Evolutionary conservation across 2,329 filamentous ascomycete species (phyloP), one percentile per base, ranked within the genome.

Genomic region (Mollisiaceae sp.): DNA sequence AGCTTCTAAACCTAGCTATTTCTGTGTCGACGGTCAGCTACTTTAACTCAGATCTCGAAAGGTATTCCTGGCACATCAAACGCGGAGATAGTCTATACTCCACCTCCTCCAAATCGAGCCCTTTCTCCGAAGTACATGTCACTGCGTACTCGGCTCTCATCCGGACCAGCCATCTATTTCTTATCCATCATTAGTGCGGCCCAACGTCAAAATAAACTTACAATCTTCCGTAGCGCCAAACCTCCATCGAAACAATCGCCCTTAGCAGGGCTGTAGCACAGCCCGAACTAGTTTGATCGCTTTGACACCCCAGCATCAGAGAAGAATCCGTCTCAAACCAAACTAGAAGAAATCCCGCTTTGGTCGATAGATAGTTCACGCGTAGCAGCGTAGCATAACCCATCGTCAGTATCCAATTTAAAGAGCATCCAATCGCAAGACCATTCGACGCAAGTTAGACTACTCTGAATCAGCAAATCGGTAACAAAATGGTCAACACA

Each of bases 401-500:
- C 32, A 27, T 36, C 43, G n/a, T 36, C 59, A 43, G 8, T 52
- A 38, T 50, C 32, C 14, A 15, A 43, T 24, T 57, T 45, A 50
- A 43, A 60, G 41, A 22, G 58, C n/a, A 45, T 59, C 50, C 59
- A 66, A 62, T 60, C 62, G 61, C 63, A 63, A 60, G 54, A 24
- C 14, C 56, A 36, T 36, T 57, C n/a, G 41, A 24, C 41, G 14
- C 43, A 38, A 47, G 5, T 43, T 36, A n/a, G 18, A 35, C 27
- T 45, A 12, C 35, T 50, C 22, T 35, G 43, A 64, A 24, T 65
- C 27, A 52, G 41, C 47, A 75, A 76, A 67, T 52, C 57, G 39
- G 58, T 50, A 54, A 20, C n/a, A 65, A 55, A 69, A 88, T 88
- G 86, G 86, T 88, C 14, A 88, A 88, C 71, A 86, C 84, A 65